Evolutionary conservation across 148 eudicot genomes (phyloP).

Genomic region (Dianthus caryophyllus): DNA sequence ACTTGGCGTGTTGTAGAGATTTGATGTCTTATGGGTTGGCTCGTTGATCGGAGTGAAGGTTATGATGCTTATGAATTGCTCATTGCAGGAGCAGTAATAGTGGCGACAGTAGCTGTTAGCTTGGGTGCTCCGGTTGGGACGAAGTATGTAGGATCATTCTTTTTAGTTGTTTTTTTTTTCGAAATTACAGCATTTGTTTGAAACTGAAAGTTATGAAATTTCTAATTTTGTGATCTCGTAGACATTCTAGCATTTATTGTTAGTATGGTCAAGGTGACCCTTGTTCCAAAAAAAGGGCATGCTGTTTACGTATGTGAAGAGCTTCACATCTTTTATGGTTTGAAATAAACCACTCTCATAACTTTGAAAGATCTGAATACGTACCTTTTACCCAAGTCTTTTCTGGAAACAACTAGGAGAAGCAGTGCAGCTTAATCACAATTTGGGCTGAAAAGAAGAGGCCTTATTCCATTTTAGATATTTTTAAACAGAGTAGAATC

Average conservation of each 20-base stretch:
- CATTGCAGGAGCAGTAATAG: conserved; percentile 59
- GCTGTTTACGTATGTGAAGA: background rate
- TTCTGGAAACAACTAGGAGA: background rate
- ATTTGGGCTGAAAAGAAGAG: too few species aligned
- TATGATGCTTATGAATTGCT: conserved; percentile 15
- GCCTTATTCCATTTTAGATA: too few species aligned
- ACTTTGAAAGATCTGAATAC: background rate
- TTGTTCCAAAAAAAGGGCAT: background rate
- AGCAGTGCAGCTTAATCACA: too few species aligned
- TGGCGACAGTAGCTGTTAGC: conserved; percentile 73
- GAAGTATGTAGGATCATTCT: conserved; percentile 46
- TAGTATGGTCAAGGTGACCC: background rate
- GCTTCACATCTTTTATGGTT: background rate
- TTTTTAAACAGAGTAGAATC: background rate
- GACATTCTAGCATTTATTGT: background rate
- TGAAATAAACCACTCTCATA: background rate
- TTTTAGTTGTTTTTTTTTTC: conserved; percentile 10
- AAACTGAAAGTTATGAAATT: background rate
- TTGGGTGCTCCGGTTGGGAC: conserved; percentile 88
- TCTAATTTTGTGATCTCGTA: background rate
- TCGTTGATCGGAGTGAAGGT: background rate
- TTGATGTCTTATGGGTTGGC: too few species aligned
- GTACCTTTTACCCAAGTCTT: background rate
- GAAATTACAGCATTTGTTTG: conserved; percentile 1
- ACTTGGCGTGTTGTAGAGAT: background rate